These are phyloP conservation scores for Aspergillus calidoustus DNA, from an alignment of 2,329 filamentous ascomycete species.

Conservation along the genomic window DNA sequence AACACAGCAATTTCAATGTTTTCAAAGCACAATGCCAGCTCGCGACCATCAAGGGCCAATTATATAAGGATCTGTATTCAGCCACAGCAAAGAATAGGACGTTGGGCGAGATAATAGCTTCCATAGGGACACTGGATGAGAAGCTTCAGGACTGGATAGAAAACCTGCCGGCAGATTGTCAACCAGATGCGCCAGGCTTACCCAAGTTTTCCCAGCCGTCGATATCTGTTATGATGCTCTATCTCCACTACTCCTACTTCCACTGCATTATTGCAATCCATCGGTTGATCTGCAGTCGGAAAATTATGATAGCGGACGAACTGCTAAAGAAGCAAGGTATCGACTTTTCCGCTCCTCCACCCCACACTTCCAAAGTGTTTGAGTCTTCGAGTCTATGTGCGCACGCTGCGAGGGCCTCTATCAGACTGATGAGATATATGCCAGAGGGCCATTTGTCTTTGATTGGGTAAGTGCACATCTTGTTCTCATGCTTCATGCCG, in stretches of 20 bases:
- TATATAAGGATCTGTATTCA: constrained; percentile 23
- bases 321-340: constrained; percentile 1
- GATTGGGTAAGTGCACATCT: constrained; percentile 17
- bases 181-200: constrained; percentile 13
- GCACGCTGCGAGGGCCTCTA: constrained; percentile 25
- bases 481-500: not conserved
- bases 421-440: constrained; percentile 22
- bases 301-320: constrained; percentile 13
- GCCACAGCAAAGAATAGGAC: constrained; percentile 17
- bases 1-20: constrained; percentile 13
- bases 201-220: not conserved
- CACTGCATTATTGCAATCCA: constrained; percentile 27
- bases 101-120: constrained; percentile 17
- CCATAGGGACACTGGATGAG: constrained; percentile 19
- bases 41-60: constrained; percentile 22
- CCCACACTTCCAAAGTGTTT: constrained; percentile 15
- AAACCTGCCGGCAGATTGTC: constrained; percentile 18
- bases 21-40: constrained; percentile 23
- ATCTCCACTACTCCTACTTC: constrained; percentile 24
- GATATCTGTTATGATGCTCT: constrained; percentile 18
- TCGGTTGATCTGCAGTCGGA: constrained; percentile 14
- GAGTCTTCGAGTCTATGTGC: constrained; percentile 21
- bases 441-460: constrained; percentile 19
- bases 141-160: constrained; percentile 21
- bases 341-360: not conserved